phyloP scores from a whole-genome alignment of 805 yeast species.

The Metschnikowia hibisci region DNA sequence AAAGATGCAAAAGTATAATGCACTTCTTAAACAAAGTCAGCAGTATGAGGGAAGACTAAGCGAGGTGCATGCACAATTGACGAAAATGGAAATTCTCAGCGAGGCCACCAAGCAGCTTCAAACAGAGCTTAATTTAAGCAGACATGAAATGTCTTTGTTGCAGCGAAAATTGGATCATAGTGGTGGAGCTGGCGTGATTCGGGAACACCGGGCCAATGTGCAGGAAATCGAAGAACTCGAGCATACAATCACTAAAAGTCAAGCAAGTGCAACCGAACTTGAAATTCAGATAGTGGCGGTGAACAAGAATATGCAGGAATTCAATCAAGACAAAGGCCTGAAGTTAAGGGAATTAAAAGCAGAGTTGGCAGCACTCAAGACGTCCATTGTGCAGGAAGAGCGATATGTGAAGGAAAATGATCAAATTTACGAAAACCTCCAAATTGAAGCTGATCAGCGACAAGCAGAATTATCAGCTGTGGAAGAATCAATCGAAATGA shows the following conservation, averaged over 20 bases:
- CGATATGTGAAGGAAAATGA: conserved; percentile 42
- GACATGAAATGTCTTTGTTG: conserved; percentile 56
- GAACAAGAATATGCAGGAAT: conserved; percentile 78
- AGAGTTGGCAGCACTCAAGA: conserved; percentile 42
- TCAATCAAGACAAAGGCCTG: conserved; percentile 70
- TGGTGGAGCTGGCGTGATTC: conserved; percentile 52
- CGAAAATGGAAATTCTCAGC: conserved; percentile 40
- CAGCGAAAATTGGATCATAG: conserved; percentile 53
- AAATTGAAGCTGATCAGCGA: conserved; percentile 68
- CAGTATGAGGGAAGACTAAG: conserved; percentile 42
- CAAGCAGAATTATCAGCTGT: conserved; percentile 50
- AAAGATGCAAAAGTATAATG: conserved; percentile 63
- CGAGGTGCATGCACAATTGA: conserved; percentile 37
- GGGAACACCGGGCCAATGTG: conserved; percentile 43
- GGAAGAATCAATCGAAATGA: conserved; percentile 39
- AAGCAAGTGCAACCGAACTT: conserved; percentile 25
- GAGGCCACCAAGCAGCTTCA: conserved; percentile 53
- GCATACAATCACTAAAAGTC: conserved; percentile 34
- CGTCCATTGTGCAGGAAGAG: conserved; percentile 38
- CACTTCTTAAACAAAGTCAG: conserved; percentile 35
- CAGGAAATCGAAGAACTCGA: conserved; percentile 44
- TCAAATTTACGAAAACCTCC: conserved; percentile 56
- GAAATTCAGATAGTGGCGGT: conserved; percentile 47
- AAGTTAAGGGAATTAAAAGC: conserved; percentile 63
- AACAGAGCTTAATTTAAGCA: conserved; percentile 51